Evolutionary conservation across 202 grass and related monocot species (phyloP).

Genomic region (Schoenoplectus tabernaemontani): DNA sequence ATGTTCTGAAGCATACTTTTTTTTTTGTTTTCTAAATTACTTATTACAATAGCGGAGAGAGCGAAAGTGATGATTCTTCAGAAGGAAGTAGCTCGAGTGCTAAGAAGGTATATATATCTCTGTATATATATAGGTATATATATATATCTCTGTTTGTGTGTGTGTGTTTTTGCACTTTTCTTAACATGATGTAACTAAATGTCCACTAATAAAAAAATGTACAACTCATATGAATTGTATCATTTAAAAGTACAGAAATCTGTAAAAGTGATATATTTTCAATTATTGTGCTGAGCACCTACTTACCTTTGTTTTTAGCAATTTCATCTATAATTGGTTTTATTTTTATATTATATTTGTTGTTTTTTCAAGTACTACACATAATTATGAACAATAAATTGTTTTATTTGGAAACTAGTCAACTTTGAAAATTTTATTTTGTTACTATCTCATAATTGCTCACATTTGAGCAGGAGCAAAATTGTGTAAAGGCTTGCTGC

Average conservation of each 20-base stretch:
- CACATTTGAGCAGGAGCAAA: constrained; percentile 7
- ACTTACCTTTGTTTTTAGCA: background rate
- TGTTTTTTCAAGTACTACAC: background rate
- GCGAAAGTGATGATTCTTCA: constrained; percentile 21
- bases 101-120: constrained; percentile 3
- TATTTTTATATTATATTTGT: background rate
- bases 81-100: constrained; percentile 28
- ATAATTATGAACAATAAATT: background rate
- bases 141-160: too few relatives aligned
- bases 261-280: background rate
- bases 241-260: background rate
- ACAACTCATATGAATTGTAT: background rate
- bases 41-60: constrained; percentile 18
- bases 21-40: background rate
- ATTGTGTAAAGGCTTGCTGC: background rate
- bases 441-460: background rate
- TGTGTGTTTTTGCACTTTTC: background rate
- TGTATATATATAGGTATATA: too few relatives aligned
- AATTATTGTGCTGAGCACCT: background rate
- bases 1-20: background rate
- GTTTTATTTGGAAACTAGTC: background rate
- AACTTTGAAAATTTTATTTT: background rate
- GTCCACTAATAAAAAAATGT: background rate
- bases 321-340: background rate
- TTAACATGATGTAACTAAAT: background rate